Conservation (phyloP, 2,329 filamentous ascomycete species). For the Byssothecium circinans region DNA sequence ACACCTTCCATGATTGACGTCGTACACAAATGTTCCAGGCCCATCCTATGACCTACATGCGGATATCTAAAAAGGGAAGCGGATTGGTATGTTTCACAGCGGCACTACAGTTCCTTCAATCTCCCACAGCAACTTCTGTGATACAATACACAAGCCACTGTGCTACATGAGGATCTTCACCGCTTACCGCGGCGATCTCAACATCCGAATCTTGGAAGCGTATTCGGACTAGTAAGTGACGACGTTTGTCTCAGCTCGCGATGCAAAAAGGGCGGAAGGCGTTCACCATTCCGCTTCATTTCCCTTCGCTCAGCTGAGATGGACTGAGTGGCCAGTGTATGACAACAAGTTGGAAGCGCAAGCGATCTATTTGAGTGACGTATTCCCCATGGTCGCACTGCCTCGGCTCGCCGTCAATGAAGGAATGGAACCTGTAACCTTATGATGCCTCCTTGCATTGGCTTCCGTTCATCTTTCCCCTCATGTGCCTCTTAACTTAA, state of each 20-base stretch:
- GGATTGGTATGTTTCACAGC: slow-evolving; percentile 20
- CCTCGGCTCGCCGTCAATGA: no score
- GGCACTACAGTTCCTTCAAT: slow-evolving; percentile 6
- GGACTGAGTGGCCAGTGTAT: not conserved
- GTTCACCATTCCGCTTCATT: not conserved
- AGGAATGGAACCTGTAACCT: no score
- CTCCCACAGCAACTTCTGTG: slow-evolving; percentile 22
- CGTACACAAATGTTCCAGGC: not conserved
- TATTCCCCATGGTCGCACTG: no score
- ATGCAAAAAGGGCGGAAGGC: not conserved
- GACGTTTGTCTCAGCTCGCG: slow-evolving; percentile 3
- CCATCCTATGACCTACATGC: not conserved
- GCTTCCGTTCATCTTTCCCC: no score
- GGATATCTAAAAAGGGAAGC: not conserved
- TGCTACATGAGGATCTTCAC: slow-evolving; percentile 11
- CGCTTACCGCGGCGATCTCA: not conserved
- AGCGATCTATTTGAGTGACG: no score
- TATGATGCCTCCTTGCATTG: no score
- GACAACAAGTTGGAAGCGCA: no score
- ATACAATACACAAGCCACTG: slow-evolving; percentile 16
- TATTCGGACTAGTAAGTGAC: not conserved
- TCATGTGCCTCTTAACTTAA: no score
- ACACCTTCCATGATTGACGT: not conserved
- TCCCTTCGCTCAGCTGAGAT: not conserved
- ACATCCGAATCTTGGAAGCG: not conserved